phyloP scores from a whole-genome alignment of 805 yeast genomes.

The Scheffersomyces ergatensis region DNA sequence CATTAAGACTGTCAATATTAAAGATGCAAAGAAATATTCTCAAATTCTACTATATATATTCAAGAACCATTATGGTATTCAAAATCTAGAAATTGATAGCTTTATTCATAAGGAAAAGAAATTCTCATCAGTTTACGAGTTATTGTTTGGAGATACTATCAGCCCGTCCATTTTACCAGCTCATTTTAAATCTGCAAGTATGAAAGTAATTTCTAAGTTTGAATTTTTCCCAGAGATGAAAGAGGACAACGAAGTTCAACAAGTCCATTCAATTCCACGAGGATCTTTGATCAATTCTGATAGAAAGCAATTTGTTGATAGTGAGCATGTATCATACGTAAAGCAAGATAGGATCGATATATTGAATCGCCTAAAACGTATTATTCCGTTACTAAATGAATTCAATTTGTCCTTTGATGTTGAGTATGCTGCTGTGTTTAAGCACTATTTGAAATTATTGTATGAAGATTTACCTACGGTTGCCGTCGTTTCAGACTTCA shows the following conservation, averaged over 20 bases:
- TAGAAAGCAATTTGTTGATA: not conserved
- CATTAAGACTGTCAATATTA: constrained; percentile 9
- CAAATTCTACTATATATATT: constrained; percentile 19
- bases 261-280: not conserved
- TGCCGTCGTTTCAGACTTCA: constrained; percentile 15
- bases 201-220: not conserved
- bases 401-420: constrained; percentile 20
- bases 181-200: not conserved
- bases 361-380: constrained; percentile 11
- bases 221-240: not conserved
- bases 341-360: constrained; percentile 13
- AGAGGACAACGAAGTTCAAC: not conserved
- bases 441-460: constrained; percentile 18
- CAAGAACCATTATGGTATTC: constrained; percentile 15
- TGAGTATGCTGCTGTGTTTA: constrained; percentile 19
- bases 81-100: constrained; percentile 16
- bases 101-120: constrained; percentile 15
- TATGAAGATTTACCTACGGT: constrained; percentile 17
- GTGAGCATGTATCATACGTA: constrained; percentile 3
- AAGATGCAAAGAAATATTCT: constrained; percentile 14
- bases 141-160: constrained; percentile 12
- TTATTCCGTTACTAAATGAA: constrained; percentile 26
- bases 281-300: not conserved
- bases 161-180: not conserved
- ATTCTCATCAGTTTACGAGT: constrained; percentile 13